Evolutionary conservation across 2,329 filamentous ascomycete species (phyloP).

Genomic region (Delphinella strobiligena): DNA sequence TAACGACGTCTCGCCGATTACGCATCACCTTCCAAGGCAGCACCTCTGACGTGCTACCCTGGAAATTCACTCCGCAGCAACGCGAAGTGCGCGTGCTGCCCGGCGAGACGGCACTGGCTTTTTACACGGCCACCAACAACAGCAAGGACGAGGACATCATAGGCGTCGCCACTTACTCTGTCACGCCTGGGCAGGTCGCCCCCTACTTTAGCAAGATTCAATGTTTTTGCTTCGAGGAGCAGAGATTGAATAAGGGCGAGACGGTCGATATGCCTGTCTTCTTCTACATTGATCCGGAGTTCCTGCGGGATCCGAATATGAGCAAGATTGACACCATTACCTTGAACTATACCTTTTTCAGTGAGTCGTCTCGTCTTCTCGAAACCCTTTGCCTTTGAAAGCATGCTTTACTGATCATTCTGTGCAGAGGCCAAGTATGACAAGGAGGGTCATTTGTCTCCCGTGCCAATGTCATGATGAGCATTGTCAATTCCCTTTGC

Average conservation of each 20-base stretch:
- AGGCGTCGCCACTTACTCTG: slow-evolving; percentile 93
- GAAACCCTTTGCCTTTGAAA: neutral
- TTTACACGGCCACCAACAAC: slow-evolving; percentile 93
- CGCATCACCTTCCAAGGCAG: slow-evolving; percentile 94
- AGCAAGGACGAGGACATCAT: slow-evolving; percentile 80
- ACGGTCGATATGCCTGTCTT: slow-evolving; percentile 99
- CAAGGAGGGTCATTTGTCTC: slow-evolving; percentile 59
- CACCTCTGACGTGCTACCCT: slow-evolving; percentile 87
- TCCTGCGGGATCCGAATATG: slow-evolving; percentile 87
- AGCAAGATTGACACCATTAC: slow-evolving; percentile 90
- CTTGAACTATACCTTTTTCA: slow-evolving; percentile 96
- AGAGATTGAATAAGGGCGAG: slow-evolving; percentile 86
- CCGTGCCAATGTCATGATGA: slow-evolving; percentile 30
- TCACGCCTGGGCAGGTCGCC: slow-evolving; percentile 88
- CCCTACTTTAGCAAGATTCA: slow-evolving; percentile 99
- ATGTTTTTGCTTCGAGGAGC: slow-evolving; percentile 96
- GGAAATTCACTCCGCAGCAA: slow-evolving; percentile 96
- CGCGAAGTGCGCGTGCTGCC: slow-evolving; percentile 90
- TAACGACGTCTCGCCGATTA: slow-evolving; percentile 70
- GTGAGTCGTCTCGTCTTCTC: slow-evolving; percentile 42
- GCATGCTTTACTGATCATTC: slow-evolving; percentile 13
- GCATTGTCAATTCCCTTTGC: neutral
- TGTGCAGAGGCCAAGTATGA: slow-evolving; percentile 67
- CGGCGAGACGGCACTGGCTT: slow-evolving; percentile 91
- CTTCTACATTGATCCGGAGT: slow-evolving; percentile 95